phyloP scores from a whole-genome alignment of 192 early-diverging fungal species.

The Globomyces pollinis-pini region DNA sequence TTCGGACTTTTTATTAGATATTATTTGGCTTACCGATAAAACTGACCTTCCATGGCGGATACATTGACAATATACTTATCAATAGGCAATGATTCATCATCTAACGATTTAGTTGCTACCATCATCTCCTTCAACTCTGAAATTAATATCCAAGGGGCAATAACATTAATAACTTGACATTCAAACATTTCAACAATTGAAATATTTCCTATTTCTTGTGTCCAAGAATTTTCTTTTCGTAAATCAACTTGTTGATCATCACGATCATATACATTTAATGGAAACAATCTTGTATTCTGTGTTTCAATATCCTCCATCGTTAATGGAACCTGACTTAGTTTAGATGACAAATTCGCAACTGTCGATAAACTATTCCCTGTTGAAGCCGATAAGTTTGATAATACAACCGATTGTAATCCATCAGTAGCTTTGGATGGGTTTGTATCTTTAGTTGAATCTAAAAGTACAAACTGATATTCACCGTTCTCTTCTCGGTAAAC shows the following conservation, averaged over 20 bases:
- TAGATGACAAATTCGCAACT: conserved; percentile 22
- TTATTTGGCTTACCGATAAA: conserved; percentile 46
- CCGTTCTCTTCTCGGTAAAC: conserved; percentile 24
- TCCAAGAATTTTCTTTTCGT: conserved; percentile 41
- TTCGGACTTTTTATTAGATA: too few relatives aligned
- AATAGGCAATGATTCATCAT: conserved; percentile 15
- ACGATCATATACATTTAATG: conserved; percentile 38
- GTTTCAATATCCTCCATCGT: conserved; percentile 18
- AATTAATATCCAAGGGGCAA: conserved; percentile 49
- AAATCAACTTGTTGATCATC: conserved; percentile 52
- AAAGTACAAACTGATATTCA: conserved; percentile 29
- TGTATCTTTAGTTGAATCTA: conserved; percentile 2
- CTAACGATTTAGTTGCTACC: background rate
- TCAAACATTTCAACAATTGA: conserved; percentile 49
- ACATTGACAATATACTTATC: conserved; percentile 55
- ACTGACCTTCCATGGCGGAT: conserved; percentile 53
- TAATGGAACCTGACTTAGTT: conserved; percentile 36
- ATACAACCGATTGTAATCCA: background rate
- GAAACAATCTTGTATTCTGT: conserved; percentile 23
- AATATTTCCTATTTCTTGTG: conserved; percentile 39
- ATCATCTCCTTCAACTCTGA: conserved; percentile 33
- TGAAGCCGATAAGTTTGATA: background rate
- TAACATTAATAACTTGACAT: conserved; percentile 51
- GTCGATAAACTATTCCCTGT: conserved; percentile 12
- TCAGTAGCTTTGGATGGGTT: background rate